Conservation (phyloP, 169 alveolate species). For the Cryptosporidium ubiquitum region DNA sequence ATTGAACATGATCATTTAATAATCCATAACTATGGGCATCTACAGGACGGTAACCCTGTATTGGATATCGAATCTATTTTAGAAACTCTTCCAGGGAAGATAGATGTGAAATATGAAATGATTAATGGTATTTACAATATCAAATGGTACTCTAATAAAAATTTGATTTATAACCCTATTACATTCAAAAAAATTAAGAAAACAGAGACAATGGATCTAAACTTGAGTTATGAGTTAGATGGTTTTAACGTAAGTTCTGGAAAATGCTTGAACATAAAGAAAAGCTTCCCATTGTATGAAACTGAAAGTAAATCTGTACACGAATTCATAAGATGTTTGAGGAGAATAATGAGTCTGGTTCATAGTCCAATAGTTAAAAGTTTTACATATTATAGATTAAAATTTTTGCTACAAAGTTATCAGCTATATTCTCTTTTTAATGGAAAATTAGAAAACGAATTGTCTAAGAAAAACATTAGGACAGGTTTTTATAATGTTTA, state of each 20-base stretch:
- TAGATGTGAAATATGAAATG: slow-evolving; percentile 61
- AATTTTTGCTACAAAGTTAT: slow-evolving; percentile 80
- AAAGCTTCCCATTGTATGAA: slow-evolving; percentile 37
- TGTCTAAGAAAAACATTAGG: slow-evolving; percentile 78
- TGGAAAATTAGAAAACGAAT: slow-evolving; percentile 80
- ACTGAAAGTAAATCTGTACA: slow-evolving; percentile 40
- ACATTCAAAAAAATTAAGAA: slow-evolving; percentile 29
- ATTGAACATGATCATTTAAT: slow-evolving; percentile 28
- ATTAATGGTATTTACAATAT: slow-evolving; percentile 42
- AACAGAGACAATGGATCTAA: neutral
- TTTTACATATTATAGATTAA: slow-evolving; percentile 79
- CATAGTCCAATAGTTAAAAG: slow-evolving; percentile 80
- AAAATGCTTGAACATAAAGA: neutral
- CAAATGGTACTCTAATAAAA: slow-evolving; percentile 49
- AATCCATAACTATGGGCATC: slow-evolving; percentile 18
- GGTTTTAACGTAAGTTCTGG: neutral
- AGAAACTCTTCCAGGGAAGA: slow-evolving; percentile 24
- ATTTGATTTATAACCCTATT: slow-evolving; percentile 44
- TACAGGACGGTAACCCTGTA: slow-evolving; percentile 43
- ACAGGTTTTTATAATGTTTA: slow-evolving; percentile 91
- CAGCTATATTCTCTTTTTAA: slow-evolving; percentile 80
- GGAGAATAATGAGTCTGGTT: slow-evolving; percentile 55
- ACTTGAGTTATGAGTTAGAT: neutral
- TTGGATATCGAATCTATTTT: neutral
- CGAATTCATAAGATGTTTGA: slow-evolving; percentile 43